Conservation (phyloP, 176 grass and related monocot species). For the Neostapfia colusana region DNA sequence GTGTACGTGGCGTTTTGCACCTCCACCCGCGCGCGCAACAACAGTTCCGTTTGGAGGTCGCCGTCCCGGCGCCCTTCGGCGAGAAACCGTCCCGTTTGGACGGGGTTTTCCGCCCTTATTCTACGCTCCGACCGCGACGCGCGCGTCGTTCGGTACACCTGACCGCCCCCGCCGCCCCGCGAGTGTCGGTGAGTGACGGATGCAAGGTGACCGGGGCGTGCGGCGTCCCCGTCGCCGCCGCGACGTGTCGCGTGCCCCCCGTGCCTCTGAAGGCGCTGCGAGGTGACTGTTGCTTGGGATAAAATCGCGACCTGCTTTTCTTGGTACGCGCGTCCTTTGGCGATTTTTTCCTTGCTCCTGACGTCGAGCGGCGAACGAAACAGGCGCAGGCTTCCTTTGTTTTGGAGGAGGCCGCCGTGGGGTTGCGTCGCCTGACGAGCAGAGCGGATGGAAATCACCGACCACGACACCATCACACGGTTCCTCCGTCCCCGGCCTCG, state of each 20-base stretch:
- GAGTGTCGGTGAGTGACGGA: slow-evolving; percentile 42
- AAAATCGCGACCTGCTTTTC: not conserved
- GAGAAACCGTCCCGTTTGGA: not conserved
- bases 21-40: too few species aligned
- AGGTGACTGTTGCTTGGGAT: slow-evolving; percentile 29
- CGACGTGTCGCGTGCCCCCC: slow-evolving; percentile 20
- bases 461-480: not conserved
- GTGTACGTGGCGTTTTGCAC: too few species aligned
- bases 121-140: slow-evolving; percentile 21
- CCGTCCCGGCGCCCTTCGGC: not conserved
- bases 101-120: not conserved
- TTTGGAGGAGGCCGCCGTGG: not conserved
- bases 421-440: not conserved
- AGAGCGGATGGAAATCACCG: slow-evolving; percentile 6
- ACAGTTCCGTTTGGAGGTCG: slow-evolving; percentile 10
- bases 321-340: not conserved
- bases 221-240: not conserved
- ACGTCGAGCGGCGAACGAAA: not conserved
- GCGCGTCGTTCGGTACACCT: slow-evolving; percentile 33
- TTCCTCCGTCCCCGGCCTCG: too few species aligned
- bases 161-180: not conserved
- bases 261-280: not conserved
- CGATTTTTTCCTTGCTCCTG: not conserved
- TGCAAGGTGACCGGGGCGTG: not conserved
- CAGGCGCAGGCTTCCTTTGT: not conserved